Percentiles rank a stretch among this genome's conserved stretches.
Evolutionary conservation across 2,329 filamentous ascomycete species (phyloP).

Genomic region (Diaporthe eres): DNA sequence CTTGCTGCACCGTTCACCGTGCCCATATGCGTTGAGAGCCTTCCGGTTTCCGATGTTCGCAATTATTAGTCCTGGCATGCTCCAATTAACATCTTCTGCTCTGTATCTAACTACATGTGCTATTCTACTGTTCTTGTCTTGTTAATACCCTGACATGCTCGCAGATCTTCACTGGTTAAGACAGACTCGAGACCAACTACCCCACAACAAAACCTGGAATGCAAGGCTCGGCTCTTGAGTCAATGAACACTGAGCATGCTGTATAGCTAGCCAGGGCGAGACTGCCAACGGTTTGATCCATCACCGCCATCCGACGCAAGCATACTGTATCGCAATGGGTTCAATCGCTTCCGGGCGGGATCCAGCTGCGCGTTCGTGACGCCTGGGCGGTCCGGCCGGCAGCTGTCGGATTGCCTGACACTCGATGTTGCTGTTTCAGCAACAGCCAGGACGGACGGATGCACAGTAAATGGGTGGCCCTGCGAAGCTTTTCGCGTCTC

Average conservation of each 20-base stretch:
- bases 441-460: not conserved
- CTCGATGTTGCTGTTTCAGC: not conserved
- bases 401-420: conserved; percentile 2
- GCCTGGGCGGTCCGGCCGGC: conserved; percentile 16
- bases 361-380: not conserved
- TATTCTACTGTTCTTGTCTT: not conserved
- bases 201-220: conserved; percentile 29
- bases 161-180: conserved; percentile 26
- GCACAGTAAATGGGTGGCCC: not conserved
- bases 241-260: not conserved
- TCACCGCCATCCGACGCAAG: not conserved
- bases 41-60: not conserved
- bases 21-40: not conserved
- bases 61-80: not conserved
- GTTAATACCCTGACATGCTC: not conserved
- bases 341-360: not conserved
- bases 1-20: not conserved
- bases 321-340: not conserved
- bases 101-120: not conserved
- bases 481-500: not conserved
- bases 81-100: not conserved
- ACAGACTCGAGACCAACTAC: not conserved
- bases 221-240: not conserved
- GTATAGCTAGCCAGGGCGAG: not conserved
- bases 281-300: not conserved